Base-by-base conservation (phyloP, 2,329 filamentous ascomycete species). In the Aureobasidium namibiae region DNA sequence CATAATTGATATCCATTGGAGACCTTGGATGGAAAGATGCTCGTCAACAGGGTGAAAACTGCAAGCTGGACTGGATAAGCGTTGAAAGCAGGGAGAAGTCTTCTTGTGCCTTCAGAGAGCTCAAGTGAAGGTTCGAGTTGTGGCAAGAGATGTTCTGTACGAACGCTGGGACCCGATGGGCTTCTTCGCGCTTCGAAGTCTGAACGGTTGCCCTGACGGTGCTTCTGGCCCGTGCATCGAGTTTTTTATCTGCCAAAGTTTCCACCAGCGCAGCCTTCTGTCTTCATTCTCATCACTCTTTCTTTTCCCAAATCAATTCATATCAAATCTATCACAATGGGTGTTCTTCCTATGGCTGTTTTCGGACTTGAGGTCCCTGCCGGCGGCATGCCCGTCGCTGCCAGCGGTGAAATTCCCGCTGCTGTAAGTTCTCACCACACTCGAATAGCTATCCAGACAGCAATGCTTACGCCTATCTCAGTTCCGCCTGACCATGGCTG, bases 401-500 rank as follows among this genome's bases (percentile, higher is more conserved):
- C 89, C 60, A 79, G 85, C 64, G 81, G 86, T 64, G 86, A 92
- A 66, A 87, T 92, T 69, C 89, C 89, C 71, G 89, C 90, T 62
- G 89, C 89, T 73, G 90, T 95, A 80, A 81, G 88, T 83, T 62
- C 11, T 26, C 16, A 16, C 38, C 13, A n/a, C 10, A 26, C 5
- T 8, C 36, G 14, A 54, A 33, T 8, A 26, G 10, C 24, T 42
- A 42, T 9, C 24, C 18, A 54, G 50, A 14, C 14, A 34, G 38
- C 33, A 23, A 29, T 49, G 26, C 56, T 59, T 23, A 59, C 21
- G 45, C 34, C n/a, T 5, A 29, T 36, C 16, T 13, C 69, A 96
- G 92, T 95, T 96, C 78, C 90, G 90, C 73, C 90, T 99, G 71
- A 97, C 92, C 69, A 99, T 99, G 94, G 94, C 95, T 69, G 94